Percentiles rank a stretch among this genome's conserved stretches.
phyloP scores from a whole-genome alignment of 2,329 filamentous ascomycete species.

The Aspergillus felis region DNA sequence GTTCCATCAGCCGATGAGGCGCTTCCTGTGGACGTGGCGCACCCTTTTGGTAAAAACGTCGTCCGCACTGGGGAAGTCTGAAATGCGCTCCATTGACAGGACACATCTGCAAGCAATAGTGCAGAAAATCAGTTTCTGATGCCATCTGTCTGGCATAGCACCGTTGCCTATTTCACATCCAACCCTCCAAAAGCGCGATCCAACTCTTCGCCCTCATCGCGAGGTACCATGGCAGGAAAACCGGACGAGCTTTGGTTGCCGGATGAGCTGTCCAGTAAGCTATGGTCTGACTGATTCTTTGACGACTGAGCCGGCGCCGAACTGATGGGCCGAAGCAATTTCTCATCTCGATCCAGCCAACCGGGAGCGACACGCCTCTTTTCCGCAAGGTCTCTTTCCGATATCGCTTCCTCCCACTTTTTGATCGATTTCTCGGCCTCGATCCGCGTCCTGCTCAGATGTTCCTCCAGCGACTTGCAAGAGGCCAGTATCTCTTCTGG shows the following conservation, averaged over 20 bases:
- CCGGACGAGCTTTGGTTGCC: constrained; percentile 27
- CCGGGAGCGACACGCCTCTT: constrained; percentile 62
- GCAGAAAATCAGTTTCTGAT: not conserved
- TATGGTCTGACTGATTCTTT: constrained; percentile 18
- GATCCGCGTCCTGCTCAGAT: constrained; percentile 65
- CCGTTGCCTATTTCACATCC: constrained; percentile 37
- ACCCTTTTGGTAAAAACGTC: too few relatives aligned
- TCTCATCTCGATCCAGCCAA: constrained; percentile 60
- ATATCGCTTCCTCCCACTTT: constrained; percentile 64
- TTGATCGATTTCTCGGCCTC: constrained; percentile 64
- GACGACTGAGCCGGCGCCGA: constrained; percentile 10
- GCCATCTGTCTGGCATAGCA: constrained; percentile 30
- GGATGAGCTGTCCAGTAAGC: constrained; percentile 37
- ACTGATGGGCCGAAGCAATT: constrained; percentile 52
- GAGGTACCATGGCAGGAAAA: constrained; percentile 40
- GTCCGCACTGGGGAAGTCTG: too few relatives aligned
- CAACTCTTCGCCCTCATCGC: constrained; percentile 49
- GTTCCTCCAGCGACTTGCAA: constrained; percentile 71
- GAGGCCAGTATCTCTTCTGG: constrained; percentile 81
- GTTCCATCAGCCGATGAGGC: too few relatives aligned
- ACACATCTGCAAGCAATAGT: too few relatives aligned
- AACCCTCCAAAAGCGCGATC: constrained; percentile 52
- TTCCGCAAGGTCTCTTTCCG: constrained; percentile 57
- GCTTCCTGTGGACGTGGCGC: too few relatives aligned
- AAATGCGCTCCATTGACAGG: too few relatives aligned